phyloP scores from a whole-genome alignment of 106 monocot genomes.

The Phalaenopsis aphrodite region DNA sequence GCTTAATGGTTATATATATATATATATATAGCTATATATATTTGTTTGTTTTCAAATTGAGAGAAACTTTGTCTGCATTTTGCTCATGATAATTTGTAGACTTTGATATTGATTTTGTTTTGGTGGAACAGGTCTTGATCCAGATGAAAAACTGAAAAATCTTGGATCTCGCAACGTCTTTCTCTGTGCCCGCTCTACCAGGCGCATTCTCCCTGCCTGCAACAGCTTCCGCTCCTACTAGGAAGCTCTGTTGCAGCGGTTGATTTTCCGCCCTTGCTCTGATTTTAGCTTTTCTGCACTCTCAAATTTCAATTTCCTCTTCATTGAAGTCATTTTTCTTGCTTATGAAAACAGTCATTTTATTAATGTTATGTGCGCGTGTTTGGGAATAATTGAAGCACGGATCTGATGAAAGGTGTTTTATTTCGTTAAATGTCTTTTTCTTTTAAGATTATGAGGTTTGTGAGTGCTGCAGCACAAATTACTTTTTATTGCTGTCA shows the following conservation, averaged over 20 bases:
- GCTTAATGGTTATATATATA: no score
- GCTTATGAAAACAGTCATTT: no score
- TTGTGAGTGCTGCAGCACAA: no score
- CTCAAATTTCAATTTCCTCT: background rate
- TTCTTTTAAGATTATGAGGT: no score
- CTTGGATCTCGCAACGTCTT: conserved; percentile 62
- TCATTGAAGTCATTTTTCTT: background rate
- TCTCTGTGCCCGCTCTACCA: conserved; percentile 17
- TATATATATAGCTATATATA: background rate
- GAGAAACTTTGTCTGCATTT: background rate
- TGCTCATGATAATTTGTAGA: background rate
- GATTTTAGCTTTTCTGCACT: background rate
- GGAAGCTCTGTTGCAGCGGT: background rate
- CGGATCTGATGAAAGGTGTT: no score
- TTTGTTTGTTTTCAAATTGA: background rate
- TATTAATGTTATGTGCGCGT: no score
- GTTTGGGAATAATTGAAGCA: no score
- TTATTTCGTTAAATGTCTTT: no score
- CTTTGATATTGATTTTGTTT: background rate
- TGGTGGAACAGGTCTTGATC: conserved; percentile 23
- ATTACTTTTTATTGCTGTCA: no score
- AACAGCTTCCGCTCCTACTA: background rate
- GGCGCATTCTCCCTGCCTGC: background rate
- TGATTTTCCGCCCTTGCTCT: background rate
- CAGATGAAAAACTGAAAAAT: conserved; percentile 35